Base-by-base conservation (phyloP, 495 filamentous ascomycete species). In the Immersiella caudata region DNA sequence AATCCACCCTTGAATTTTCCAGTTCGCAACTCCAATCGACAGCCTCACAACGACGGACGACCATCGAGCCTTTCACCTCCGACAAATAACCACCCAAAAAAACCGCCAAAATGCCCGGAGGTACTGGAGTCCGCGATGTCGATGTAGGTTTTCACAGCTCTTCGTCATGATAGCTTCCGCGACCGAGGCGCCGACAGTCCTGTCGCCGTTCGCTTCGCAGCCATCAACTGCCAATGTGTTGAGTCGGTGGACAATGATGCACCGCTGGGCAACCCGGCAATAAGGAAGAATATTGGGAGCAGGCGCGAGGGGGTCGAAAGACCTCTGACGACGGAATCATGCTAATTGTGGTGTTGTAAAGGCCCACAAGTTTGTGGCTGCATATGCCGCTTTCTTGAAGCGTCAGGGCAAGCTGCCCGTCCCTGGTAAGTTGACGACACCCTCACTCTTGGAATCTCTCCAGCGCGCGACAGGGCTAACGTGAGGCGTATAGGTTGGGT, bases 371-470 rank as follows among this genome's bases (percentile, higher is more conserved):
- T 97, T 97, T 86, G 94, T 97, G 82, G 81, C 85, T 68, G 90
- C 93, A 81, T 98, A 98, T 82, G 90, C 93, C 74, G 93, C 89
- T 81, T 98, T 98, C 88, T 82, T 98, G 87, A 98, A 98, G 90
- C 89, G 94, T 78, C 94, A 97, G 86, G 94, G 94, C 79, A 97
- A 97, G 87, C 93, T 98, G 72, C 93, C 92, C 76, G 96, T 97
- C 75, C 94, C 94, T 77, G 93, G 93, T 94, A 81, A 72, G 81
- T 76, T 33, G 18, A 21, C 36, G 54, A 57, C 67, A 55, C 69
- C 3, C 63, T 57, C 26, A 21, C 24, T 33, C 22, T 60, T 50
- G 33, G 68, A 63, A 68, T 40, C 51, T 2, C 26, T 27, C 16
- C 49, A 24, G 58, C 20, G 20, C 33, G 0, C 57, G 29, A 60